phyloP scores from a whole-genome alignment of 805 yeast genomes.

The Torulaspora microellipsoides region DNA sequence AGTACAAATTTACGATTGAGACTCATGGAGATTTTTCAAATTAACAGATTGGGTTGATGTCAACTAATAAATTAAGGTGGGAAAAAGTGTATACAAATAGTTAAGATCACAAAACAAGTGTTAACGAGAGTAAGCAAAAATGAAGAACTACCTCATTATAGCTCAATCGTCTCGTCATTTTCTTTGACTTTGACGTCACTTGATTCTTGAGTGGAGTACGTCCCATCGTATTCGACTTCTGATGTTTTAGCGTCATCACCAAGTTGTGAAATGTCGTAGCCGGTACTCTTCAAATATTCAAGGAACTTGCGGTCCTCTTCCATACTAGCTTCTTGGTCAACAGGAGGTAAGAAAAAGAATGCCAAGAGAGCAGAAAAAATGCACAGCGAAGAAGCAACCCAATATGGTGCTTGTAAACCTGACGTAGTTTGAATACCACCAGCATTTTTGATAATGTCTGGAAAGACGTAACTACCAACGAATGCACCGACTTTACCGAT shows the following conservation, averaged over 20 bases:
- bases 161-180: slow-evolving; percentile 6
- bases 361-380: slow-evolving; percentile 65
- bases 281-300: slow-evolving; percentile 59
- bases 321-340: slow-evolving; percentile 78
- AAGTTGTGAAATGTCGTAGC: slow-evolving; percentile 62
- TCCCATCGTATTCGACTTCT: neutral
- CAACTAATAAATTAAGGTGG: too few relatives aligned
- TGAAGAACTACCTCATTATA: neutral
- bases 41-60: too few relatives aligned
- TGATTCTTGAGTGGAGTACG: neutral
- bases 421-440: slow-evolving; percentile 47
- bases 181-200: slow-evolving; percentile 3
- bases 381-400: slow-evolving; percentile 74
- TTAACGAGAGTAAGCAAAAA: too few relatives aligned
- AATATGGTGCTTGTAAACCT: slow-evolving; percentile 76
- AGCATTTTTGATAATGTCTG: slow-evolving; percentile 61
- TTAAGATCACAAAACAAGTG: too few relatives aligned
- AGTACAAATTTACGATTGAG: too few relatives aligned
- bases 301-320: slow-evolving; percentile 72
- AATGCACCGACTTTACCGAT: slow-evolving; percentile 90
- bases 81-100: too few relatives aligned
- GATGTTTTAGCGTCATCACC: slow-evolving; percentile 31
- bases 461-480: slow-evolving; percentile 85
- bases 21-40: too few relatives aligned
- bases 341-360: slow-evolving; percentile 67